Percentiles rank a stretch among this genome's conserved stretches.
Conservation (phyloP, 2,329 filamentous ascomycete genomes). For the Cadophora gregata region DNA sequence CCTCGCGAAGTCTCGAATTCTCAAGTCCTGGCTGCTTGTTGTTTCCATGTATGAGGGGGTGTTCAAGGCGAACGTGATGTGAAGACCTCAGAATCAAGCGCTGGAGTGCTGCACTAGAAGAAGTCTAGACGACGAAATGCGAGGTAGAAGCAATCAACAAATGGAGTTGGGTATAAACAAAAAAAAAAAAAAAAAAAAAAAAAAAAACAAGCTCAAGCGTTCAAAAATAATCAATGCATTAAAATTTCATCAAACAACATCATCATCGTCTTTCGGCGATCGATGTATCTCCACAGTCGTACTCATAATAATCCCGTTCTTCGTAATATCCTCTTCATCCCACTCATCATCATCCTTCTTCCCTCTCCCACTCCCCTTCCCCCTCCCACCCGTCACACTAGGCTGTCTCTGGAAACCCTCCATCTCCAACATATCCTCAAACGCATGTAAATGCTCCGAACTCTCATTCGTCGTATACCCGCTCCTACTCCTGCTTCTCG, state of each 20-base stretch:
- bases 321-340: conserved; percentile 9
- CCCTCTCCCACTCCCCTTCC: not conserved
- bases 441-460: not conserved
- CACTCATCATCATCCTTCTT: not conserved
- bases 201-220: too few species aligned
- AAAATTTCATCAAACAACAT: conserved; percentile 7
- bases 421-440: conserved; percentile 14
- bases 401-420: conserved; percentile 4
- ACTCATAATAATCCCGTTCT: conserved; percentile 21
- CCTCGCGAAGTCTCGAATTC: too few species aligned
- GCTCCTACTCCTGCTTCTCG: conserved; percentile 2
- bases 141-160: too few species aligned
- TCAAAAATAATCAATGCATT: too few species aligned
- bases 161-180: not conserved
- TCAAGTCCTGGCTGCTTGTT: too few species aligned
- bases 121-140: too few species aligned
- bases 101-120: too few species aligned
- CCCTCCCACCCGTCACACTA: conserved; percentile 9
- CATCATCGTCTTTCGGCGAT: not conserved
- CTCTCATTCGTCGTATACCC: not conserved
- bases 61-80: too few species aligned
- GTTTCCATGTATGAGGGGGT: too few species aligned
- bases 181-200: not conserved
- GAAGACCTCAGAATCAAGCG: too few species aligned
- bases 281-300: conserved; percentile 18